Evolutionary conservation across 2,329 filamentous ascomycete genomes (phyloP), one percentile per base, ranked within the genome.

Genomic region (Aspergillus nomiae): DNA sequence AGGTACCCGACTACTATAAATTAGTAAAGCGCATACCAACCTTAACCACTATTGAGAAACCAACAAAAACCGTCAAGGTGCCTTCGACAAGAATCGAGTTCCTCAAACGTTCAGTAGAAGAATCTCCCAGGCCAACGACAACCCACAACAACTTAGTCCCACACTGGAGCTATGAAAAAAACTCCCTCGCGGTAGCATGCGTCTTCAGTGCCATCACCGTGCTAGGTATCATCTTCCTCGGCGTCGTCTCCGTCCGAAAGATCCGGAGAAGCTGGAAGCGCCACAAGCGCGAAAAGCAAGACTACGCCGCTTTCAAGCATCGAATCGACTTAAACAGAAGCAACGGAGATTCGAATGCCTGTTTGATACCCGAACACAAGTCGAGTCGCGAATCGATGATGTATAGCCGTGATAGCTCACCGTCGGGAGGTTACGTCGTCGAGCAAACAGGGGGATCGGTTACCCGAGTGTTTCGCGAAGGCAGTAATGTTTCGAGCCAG

Each of bases 181-280:
- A 65, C 24, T 71, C 73, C 1, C 70, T 75, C 53, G 74, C 72
- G 14, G 73, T 70, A 11, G 68, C 71, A 0, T 61, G 62, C n/a
- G 66, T 75, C 14, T 65, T 76, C 24, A 61, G 63, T 9, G 48
- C 67, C 3, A 48, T 74, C 12, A 62, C 68, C 3, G 54, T 69
- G 8, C 63, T 60, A 1, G 70, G 66, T 2, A n/a, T 75, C 4
- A 28, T 63, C 16, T 70, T 72, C 56, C 57, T 77, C 9, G 12
- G 62, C 1, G 48, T 68, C 2, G 65, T 71, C 61, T 68, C 69
- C 34, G 21, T 75, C 26, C 65, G 64, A 21, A 71, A 68, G 28
- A 45, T 64, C 36, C 63, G 63, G 11, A 61, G 58, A 34, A 55
- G 55, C 19, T 71, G 65, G 43, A 65, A 65, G 7, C 67, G 63